Evolutionary conservation across 2,329 filamentous ascomycete genomes (phyloP), one percentile per base, ranked within the genome.

Genomic region (Pseudocercospora fuligena): DNA sequence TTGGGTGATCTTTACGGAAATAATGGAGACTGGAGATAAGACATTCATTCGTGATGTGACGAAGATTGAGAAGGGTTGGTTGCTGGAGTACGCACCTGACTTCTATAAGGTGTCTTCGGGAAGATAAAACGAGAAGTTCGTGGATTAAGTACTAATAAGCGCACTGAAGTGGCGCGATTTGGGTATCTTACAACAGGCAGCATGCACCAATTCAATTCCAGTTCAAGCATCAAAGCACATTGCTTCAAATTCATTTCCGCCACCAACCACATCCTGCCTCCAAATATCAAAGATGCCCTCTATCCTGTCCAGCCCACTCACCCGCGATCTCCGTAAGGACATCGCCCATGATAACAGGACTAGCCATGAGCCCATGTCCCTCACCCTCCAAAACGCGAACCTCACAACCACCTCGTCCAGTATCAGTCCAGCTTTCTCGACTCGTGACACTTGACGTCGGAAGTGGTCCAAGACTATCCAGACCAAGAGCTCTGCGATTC

Each of bases 281-380:
- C 60, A 19, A 12, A 19, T 7, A 53, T 68, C 59, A 63, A 43
- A 68, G 25, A 53, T 61, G 49, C 16, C 61, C 68, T 27, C 49
- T 63, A 60, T 69, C 59, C 49, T 65, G 60, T 12, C 67, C 67
- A 49, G 65, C 70, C 94, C 94, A 98, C 78, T 98, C 95, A 72
- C 89, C 89, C 61, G 92, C 91, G 75, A 99, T 97, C 81, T 99
- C 95, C 79, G 93, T 94, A 40, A 99, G 82, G n/a, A 98, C 91
- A 21, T 90, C 89, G 51, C 93, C 92, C 95, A 99, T 99, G 53
- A 98, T 94, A 14, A 85, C 84, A 0, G 95, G 94, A 72, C 91
- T 96, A 0, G 95, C 95, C 95, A 99, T 99, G 25, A 99, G 82
- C 0, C 95, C 94, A 76, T 99, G 95, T 2, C 94, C 93, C 78